These are phyloP conservation scores for Ochetophila trinervis DNA, from an alignment of 306 rosid species.

Conservation along the genomic window DNA sequence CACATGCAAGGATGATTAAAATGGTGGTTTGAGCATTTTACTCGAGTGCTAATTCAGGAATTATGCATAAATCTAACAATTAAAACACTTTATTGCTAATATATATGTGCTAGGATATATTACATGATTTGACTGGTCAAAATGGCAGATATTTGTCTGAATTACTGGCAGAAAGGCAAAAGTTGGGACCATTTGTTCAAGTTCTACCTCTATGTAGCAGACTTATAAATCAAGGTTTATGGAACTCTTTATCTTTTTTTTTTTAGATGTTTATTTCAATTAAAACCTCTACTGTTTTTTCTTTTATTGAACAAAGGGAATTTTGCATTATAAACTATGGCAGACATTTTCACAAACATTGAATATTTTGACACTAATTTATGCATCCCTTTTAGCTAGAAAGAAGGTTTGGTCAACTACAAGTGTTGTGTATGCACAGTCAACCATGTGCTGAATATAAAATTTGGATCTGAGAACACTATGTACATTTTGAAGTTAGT, in stretches of 20 bases:
- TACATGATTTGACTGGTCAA: slow-evolving; percentile 16
- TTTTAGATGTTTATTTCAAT: background rate
- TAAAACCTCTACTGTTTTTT: background rate
- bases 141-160: slow-evolving; percentile 69
- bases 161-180: slow-evolving; percentile 73
- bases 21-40: background rate
- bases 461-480: background rate
- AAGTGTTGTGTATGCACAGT: background rate
- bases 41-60: background rate
- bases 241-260: slow-evolving; percentile 15
- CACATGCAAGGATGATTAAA: background rate
- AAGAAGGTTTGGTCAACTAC: background rate
- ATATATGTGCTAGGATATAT: slow-evolving; percentile 9
- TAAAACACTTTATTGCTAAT: too few species aligned
- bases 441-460: background rate
- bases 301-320: background rate
- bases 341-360: background rate
- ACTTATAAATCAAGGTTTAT: slow-evolving; percentile 71
- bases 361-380: too few species aligned
- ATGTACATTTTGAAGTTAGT: background rate
- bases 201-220: slow-evolving; percentile 69
- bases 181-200: slow-evolving; percentile 78
- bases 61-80: background rate
- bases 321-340: background rate
- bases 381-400: background rate